A percentile compares a stretch with the other conserved stretches of the same genome.
Conservation (phyloP, 495 filamentous ascomycete species). For the Lentithecium fluviatile region DNA sequence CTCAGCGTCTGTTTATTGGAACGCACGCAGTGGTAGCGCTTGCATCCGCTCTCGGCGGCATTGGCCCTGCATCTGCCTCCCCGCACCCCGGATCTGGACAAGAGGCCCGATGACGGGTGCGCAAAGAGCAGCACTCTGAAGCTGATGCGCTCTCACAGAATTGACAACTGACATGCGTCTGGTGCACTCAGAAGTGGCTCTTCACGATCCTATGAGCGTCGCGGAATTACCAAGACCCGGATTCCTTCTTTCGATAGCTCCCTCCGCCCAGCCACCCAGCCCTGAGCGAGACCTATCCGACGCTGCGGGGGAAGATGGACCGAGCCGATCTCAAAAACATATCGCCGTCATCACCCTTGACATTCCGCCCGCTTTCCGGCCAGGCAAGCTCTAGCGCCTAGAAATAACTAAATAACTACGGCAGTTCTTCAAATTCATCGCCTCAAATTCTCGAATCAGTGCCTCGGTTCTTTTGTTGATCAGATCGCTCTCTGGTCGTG, state of each 20-base stretch:
- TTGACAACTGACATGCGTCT: background rate
- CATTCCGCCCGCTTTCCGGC: slow-evolving; percentile 4
- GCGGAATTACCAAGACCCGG: slow-evolving; percentile 9
- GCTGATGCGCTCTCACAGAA: background rate
- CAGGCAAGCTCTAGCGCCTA: background rate
- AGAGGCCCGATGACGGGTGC: background rate
- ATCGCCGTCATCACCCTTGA: slow-evolving; percentile 23
- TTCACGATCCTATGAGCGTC: background rate
- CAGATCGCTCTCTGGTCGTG: too few species aligned
- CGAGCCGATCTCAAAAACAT: background rate
- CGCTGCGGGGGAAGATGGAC: slow-evolving; percentile 23
- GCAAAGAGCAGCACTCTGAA: background rate
- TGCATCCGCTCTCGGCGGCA: background rate
- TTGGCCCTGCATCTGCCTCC: background rate
- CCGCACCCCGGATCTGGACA: background rate
- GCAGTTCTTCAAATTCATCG: background rate
- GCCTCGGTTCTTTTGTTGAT: too few species aligned
- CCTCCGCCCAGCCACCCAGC: background rate
- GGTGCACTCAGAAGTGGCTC: background rate
- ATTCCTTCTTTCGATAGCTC: slow-evolving; percentile 11
- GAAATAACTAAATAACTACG: slow-evolving; percentile 3
- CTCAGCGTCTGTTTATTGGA: background rate
- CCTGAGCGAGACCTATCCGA: background rate
- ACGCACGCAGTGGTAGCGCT: background rate
- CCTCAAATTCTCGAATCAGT: background rate